Base-by-base conservation (phyloP, 2,329 filamentous ascomycete species). In the Colletotrichum orchidophilum region DNA sequence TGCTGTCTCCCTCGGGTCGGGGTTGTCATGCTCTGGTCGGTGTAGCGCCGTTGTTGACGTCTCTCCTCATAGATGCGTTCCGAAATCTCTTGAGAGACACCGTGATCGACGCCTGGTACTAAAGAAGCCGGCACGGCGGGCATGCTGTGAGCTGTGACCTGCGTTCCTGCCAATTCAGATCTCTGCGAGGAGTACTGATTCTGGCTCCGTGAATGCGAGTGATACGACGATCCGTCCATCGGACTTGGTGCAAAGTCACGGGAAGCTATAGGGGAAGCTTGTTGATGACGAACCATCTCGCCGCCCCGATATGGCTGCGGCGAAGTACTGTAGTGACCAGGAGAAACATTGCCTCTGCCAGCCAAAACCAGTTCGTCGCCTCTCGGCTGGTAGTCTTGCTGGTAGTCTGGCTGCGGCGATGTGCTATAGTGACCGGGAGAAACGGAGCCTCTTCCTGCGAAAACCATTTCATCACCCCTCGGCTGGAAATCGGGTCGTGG, bases 31-130 rank as follows among this genome's bases (percentile, higher is more conserved):
- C 75, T 84, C 57, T 80, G 81, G 12, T 76, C 74, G 35, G 83
- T 82, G 73, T 89, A 85, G 62, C 84, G 83, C 50, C 82, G 78
- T 27, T 85, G 84, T 29, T 83, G 81, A 8, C 83, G 84, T 63
- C 86, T 85, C 26, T 90, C 89, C 57, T 89, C 84, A 55, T 89
- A 85, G 59, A 88, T 85, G n/a, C 87, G 84, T 3, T 90, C 87
- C 1, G 87, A 82, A n/a, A 90, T 82, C 74, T 91, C 88, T 64
- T 87, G 85, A 1, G 88, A 85, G 42, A 90, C 80, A 21, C 77
- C 78, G 3, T 88, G 87, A 72, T 92, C 89, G 29, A 90, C 83
- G 3, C 89, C 90, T n/a, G 90, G 87, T 8, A 92, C 86, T 26
- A 92, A 81, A 3, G 89, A 88, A 1, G 88, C 78, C 5, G 90